phyloP scores from a whole-genome alignment of 306 rosid genomes.

The Vigna angularis region DNA sequence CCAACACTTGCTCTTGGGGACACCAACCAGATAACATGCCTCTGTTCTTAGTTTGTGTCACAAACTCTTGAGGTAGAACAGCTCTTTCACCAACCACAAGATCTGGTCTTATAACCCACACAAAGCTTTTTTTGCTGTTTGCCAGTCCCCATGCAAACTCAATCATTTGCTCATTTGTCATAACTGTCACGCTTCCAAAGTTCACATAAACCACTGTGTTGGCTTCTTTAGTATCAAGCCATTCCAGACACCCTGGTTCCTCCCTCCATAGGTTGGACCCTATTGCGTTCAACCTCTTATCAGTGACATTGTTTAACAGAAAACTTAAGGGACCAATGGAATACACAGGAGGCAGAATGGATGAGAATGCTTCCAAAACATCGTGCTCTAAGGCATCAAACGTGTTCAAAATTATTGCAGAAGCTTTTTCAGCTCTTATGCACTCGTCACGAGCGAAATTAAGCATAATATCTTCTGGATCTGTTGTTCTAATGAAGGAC shows the following conservation, averaged over 20 bases:
- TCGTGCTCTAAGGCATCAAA: constrained; percentile 60
- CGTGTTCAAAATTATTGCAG: constrained; percentile 68
- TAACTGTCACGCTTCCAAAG: constrained; percentile 71
- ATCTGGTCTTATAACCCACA: constrained; percentile 72
- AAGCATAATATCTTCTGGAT: constrained; percentile 55
- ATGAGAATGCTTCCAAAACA: constrained; percentile 45
- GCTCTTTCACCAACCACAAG: constrained; percentile 53
- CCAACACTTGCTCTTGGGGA: constrained; percentile 63
- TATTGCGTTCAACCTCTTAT: constrained; percentile 30
- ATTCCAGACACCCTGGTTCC: constrained; percentile 56
- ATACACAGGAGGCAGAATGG: constrained; percentile 57
- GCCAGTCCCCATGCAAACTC: constrained; percentile 87
- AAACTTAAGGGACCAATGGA: constrained; percentile 69
- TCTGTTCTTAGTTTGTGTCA: constrained; percentile 45
- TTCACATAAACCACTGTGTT: constrained; percentile 69
- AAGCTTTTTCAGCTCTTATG: constrained; percentile 50
- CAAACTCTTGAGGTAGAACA: constrained; percentile 52
- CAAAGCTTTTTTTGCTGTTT: constrained; percentile 50
- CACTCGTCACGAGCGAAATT: not conserved
- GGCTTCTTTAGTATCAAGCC: constrained; percentile 59
- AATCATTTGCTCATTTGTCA: constrained; percentile 57
- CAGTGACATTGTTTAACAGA: constrained; percentile 33
- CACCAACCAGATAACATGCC: constrained; percentile 64
- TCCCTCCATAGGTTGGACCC: constrained; percentile 80
- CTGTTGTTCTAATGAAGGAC: constrained; percentile 61